Base-by-base conservation (phyloP, 805 yeast genomes). In the Debaryomyces prosopidis region DNA sequence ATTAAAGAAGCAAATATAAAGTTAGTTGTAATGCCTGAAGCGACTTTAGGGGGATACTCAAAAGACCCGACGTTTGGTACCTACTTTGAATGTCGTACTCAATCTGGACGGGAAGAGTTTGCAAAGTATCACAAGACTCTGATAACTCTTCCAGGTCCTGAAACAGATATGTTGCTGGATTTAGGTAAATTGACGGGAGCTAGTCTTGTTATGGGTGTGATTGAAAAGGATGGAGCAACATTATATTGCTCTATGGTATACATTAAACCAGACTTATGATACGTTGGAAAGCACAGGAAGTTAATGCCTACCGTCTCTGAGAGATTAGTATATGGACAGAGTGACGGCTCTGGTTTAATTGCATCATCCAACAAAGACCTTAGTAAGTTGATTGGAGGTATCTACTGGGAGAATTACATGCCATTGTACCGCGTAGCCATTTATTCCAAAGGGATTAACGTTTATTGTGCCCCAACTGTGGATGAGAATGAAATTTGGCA, bases 381-480 rank as follows among this genome's bases (percentile, higher is more conserved):
- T 39, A 54, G 56, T 7, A 67, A 57, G 4, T 74, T 73, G n/a
- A 77, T 77, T 14, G 78, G 75, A 17, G 76, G 68, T 27, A 72
- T 73, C 39, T 75, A 79, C 55, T 73, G 79, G 77, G 79, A 75
- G 46, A 73, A 73, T 52, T 65, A 63, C 53, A 62, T 70, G 54
- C 78, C 78, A 3, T 50, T 71, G 44, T 55, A 65, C 43, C 63
- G 77, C 54, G 59, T 63, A 19, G 66, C 76, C 1, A 66, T 68
- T 59, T 73, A 74, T 44, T 65, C 73, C 18, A 73, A 74, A 47
- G 73, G 72, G n/a, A 50, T 72, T 14, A 65, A 68, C 43, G 55
- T 73, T 19, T 72, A 68, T 62, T 65, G 66, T 34, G 77, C 77
- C 3, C 78, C 79, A 3, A 50, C 57, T 2, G 43, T 73, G 14